phyloP scores from a whole-genome alignment of 257 asterid genomes.

The Petrea volubilis region DNA sequence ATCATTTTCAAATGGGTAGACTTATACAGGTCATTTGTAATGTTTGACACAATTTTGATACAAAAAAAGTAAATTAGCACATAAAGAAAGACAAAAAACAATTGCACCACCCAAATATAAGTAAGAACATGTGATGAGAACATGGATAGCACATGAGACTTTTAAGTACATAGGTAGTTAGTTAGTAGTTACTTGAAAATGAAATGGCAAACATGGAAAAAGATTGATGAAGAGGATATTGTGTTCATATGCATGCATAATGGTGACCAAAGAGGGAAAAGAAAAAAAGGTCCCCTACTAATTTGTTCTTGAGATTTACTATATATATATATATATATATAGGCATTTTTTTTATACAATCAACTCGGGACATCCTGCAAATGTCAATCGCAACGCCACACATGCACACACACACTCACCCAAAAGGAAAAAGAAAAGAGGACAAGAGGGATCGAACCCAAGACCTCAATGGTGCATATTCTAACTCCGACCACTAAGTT shows the following conservation, averaged over 20 bases:
- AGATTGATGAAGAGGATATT: conserved; percentile 3
- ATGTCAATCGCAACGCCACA: no score
- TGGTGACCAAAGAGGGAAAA: not conserved
- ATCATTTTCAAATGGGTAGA: not conserved
- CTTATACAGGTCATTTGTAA: not conserved
- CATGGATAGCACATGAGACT: conserved; percentile 21
- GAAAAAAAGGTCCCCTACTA: not conserved
- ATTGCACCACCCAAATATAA: conserved; percentile 6
- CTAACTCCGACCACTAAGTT: no score
- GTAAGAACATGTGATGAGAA: conserved; percentile 20
- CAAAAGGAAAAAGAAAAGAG: no score
- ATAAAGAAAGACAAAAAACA: conserved; percentile 3
- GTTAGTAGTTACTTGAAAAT: not conserved
- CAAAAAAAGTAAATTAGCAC: not conserved
- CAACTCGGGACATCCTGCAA: no score
- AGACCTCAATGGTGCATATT: no score
- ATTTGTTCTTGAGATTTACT: not conserved
- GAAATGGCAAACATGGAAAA: conserved; percentile 1
- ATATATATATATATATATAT: no score
- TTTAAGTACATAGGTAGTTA: not conserved
- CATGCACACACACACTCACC: no score
- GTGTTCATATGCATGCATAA: conserved; percentile 13
- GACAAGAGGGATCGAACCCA: no score
- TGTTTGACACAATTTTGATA: not conserved
- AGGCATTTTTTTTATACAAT: no score